Evolutionary conservation across 2,329 filamentous ascomycete genomes (phyloP).

Genomic region (Fusarium musae): DNA sequence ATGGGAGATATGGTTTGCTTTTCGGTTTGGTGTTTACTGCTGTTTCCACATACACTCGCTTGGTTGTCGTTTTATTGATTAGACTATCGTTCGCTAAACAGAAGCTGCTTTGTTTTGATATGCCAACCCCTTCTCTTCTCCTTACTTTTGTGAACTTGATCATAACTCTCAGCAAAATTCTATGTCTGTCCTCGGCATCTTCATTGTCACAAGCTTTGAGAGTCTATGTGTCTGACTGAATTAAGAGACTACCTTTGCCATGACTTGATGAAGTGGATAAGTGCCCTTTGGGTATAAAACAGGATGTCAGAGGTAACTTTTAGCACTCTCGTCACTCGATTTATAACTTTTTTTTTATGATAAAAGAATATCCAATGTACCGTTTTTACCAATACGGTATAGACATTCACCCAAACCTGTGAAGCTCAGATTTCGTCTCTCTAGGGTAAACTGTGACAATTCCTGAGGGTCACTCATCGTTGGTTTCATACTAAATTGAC

Average conservation of each 20-base stretch:
- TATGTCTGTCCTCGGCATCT: neutral
- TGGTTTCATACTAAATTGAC: neutral
- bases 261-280: neutral
- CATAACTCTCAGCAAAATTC: neutral
- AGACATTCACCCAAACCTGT: neutral
- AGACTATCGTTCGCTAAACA: slow-evolving; percentile 33
- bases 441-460: neutral
- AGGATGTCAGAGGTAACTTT: too few relatives aligned
- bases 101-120: slow-evolving; percentile 30
- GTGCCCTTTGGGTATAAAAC: neutral
- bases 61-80: slow-evolving; percentile 17
- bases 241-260: too few relatives aligned
- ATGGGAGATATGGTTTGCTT: neutral
- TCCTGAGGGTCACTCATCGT: neutral
- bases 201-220: neutral
- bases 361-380: neutral
- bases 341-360: neutral
- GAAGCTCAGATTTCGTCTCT: neutral
- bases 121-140: neutral
- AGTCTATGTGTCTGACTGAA: neutral
- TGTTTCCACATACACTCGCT: slow-evolving; percentile 28
- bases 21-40: slow-evolving; percentile 17
- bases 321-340: neutral
- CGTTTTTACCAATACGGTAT: too few relatives aligned
- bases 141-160: neutral